Conservation (phyloP, 2,329 filamentous ascomycete genomes). For the Beauveria sp. region DNA sequence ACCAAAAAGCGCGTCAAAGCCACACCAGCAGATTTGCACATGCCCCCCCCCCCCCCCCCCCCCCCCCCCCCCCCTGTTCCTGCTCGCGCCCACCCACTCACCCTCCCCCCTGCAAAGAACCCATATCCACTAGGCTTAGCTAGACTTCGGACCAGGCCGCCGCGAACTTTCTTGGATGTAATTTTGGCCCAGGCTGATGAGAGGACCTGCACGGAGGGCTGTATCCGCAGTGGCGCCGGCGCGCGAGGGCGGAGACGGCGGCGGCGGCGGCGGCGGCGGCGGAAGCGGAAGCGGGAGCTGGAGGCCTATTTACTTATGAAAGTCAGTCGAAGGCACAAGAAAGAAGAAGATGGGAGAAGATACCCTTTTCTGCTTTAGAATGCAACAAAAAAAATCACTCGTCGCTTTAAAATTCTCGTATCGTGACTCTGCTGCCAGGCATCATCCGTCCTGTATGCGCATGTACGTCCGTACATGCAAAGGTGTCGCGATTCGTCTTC, state of each 20-base stretch:
- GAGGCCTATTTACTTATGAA: not conserved
- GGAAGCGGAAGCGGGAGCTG: not conserved
- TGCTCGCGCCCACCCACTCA: not conserved
- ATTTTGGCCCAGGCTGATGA: not conserved
- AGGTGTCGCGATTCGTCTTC: too few relatives aligned
- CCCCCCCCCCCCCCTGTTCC: not conserved
- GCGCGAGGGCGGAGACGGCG: not conserved
- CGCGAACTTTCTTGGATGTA: not conserved
- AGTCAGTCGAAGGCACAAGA: too few relatives aligned
- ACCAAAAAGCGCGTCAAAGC: too few relatives aligned
- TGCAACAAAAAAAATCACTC: too few relatives aligned
- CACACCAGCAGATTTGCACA: not conserved
- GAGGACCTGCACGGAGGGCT: not conserved
- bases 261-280: not conserved
- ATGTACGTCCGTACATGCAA: too few relatives aligned
- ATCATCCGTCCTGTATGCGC: too few relatives aligned
- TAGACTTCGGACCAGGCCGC: conserved; percentile 1
- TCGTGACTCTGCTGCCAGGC: too few relatives aligned
- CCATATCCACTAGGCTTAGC: not conserved
- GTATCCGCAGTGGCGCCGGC: not conserved
- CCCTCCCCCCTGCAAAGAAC: not conserved
- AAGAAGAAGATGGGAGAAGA: too few relatives aligned
- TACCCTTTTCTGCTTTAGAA: too few relatives aligned
- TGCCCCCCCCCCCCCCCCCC: not conserved
- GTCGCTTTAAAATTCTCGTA: too few relatives aligned